phyloP scores from a whole-genome alignment of 2,329 filamentous ascomycete genomes.

The Reticulascus tulasneorum region DNA sequence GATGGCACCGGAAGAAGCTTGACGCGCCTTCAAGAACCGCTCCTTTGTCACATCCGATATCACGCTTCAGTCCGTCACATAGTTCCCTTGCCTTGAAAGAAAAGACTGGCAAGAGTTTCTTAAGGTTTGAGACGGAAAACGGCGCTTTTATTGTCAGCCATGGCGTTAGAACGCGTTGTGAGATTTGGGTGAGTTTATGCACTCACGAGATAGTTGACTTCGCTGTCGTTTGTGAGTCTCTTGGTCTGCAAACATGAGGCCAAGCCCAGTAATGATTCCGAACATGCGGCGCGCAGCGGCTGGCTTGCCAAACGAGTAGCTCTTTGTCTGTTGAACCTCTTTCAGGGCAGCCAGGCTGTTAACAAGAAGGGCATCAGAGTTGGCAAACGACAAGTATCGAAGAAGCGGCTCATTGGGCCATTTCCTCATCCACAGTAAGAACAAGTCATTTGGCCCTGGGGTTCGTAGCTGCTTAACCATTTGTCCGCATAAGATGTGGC shows the following conservation, averaged over 20 bases:
- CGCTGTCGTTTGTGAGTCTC: slow-evolving; percentile 29
- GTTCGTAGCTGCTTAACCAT: slow-evolving; percentile 26
- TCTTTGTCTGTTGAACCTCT: slow-evolving; percentile 33
- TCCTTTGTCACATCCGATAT: slow-evolving; percentile 16
- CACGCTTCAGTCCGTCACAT: slow-evolving; percentile 21
- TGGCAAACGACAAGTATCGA: slow-evolving; percentile 29
- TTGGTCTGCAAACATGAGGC: slow-evolving; percentile 32
- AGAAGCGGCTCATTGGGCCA: slow-evolving; percentile 33
- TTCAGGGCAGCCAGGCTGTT: slow-evolving; percentile 31
- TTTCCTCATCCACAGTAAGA: slow-evolving; percentile 25
- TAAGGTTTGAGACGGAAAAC: slow-evolving; percentile 31
- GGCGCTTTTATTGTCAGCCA: slow-evolving; percentile 17
- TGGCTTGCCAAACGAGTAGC: slow-evolving; percentile 34
- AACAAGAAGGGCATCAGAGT: slow-evolving; percentile 31
- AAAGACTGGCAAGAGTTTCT: slow-evolving; percentile 33
- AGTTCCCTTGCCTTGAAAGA: slow-evolving; percentile 26
- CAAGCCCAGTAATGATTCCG: slow-evolving; percentile 29
- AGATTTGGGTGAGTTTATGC: neutral
- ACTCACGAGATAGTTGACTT: slow-evolving; percentile 23
- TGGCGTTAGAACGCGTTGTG: neutral
- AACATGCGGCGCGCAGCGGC: slow-evolving; percentile 26
- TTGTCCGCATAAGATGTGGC: slow-evolving; percentile 36
- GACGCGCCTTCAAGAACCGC: slow-evolving; percentile 22
- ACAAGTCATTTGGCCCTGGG: slow-evolving; percentile 20
- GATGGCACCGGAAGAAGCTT: too few relatives aligned